Percentiles rank a stretch among this genome's conserved stretches.
These are phyloP conservation scores for Chamaecrista fasciculata DNA, from an alignment of 306 rosid genomes.

Conservation along the genomic window DNA sequence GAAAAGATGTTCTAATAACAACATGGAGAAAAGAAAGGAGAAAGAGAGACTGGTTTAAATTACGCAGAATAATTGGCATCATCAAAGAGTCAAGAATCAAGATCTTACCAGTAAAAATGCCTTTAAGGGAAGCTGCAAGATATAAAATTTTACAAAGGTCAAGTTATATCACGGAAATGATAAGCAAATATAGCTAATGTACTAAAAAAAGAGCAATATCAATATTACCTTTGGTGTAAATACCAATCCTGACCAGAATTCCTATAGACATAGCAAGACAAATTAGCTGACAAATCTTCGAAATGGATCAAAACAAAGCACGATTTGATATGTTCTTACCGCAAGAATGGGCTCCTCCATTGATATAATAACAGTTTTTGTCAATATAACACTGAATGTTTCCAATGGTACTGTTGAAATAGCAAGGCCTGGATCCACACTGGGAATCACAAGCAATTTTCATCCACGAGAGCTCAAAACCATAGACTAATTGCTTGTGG, in stretches of 20 bases:
- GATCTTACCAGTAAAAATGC: background rate
- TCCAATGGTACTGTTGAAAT: background rate
- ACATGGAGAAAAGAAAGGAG: background rate
- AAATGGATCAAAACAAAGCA: background rate
- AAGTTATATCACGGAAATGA: background rate
- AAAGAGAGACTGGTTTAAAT: background rate
- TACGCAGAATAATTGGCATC: background rate
- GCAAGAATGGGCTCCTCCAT: background rate
- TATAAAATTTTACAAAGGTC: background rate
- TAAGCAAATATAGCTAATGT: too few species aligned
- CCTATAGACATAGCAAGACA: background rate
- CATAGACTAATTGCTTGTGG: background rate
- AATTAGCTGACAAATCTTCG: background rate
- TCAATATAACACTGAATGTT: background rate
- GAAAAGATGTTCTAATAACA: background rate
- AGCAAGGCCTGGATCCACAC: background rate
- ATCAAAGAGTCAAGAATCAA: background rate
- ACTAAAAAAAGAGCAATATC: background rate
- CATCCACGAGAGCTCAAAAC: constrained; percentile 23
- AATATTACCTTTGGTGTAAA: background rate
- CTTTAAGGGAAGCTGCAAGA: background rate
- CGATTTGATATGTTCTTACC: background rate
- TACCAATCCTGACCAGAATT: background rate
- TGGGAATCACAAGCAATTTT: background rate
- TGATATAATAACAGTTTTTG: background rate